These are phyloP conservation scores for Puccinia triticina DNA, from an alignment of 1,284 basidiomycete genomes.

Conservation along the genomic window DNA sequence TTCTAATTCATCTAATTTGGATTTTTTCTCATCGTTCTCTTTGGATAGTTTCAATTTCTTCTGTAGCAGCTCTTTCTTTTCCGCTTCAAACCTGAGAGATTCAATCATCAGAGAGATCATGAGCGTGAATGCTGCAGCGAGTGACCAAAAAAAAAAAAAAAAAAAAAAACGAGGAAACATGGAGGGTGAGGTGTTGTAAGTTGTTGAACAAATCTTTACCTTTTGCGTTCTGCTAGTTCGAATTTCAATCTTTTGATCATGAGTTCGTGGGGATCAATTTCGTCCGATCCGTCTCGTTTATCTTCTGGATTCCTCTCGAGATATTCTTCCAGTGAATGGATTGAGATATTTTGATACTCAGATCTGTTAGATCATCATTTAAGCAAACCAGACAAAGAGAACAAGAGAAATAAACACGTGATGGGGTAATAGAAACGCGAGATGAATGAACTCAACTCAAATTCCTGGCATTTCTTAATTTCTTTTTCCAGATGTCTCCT, in stretches of 20 bases:
- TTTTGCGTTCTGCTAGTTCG: constrained; percentile 44
- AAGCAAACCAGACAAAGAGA: neutral
- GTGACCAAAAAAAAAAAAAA: too few species aligned
- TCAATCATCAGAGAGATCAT: neutral
- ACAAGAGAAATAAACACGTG: constrained; percentile 4
- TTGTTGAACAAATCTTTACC: neutral
- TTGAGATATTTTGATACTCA: constrained; percentile 47
- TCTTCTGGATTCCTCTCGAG: constrained; percentile 33
- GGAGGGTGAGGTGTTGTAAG: neutral
- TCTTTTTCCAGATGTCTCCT: constrained; percentile 48
- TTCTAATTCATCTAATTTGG: constrained; percentile 49
- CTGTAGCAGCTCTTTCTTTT: constrained; percentile 46
- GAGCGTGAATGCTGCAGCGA: too few species aligned
- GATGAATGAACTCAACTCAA: constrained; percentile 37
- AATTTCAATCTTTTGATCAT: constrained; percentile 41
- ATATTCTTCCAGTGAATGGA: constrained; percentile 50
- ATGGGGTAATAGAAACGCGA: neutral
- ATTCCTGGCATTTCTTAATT: constrained; percentile 47
- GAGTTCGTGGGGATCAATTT: constrained; percentile 36
- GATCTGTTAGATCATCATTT: constrained; percentile 23
- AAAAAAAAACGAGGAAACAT: neutral
- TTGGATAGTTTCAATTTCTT: constrained; percentile 47
- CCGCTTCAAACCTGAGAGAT: constrained; percentile 35
- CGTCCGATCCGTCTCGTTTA: neutral
- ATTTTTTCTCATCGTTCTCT: constrained; percentile 51